These are phyloP conservation scores for Prinsepia uniflora DNA, from an alignment of 306 rosid genomes.

Conservation along the genomic window DNA sequence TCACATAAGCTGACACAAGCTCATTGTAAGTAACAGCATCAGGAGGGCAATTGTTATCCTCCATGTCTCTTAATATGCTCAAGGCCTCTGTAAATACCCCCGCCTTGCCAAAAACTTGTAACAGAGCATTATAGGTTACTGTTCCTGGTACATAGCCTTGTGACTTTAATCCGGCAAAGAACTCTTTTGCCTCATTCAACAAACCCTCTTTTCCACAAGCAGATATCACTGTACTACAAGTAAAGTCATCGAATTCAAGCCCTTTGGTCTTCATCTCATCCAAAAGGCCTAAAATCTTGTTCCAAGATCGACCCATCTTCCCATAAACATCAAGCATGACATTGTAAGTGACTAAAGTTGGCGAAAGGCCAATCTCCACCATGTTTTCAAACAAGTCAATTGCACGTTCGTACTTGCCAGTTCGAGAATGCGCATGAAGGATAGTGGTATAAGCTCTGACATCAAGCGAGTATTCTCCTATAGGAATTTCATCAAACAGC, in stretches of 20 bases:
- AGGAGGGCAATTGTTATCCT: slow-evolving; percentile 61
- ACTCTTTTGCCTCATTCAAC: slow-evolving; percentile 75
- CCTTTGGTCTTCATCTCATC: slow-evolving; percentile 70
- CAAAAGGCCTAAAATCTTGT: slow-evolving; percentile 59
- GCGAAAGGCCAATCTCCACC: slow-evolving; percentile 67
- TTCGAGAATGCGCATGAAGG: slow-evolving; percentile 70
- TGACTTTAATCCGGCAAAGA: slow-evolving; percentile 57
- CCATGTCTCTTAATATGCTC: slow-evolving; percentile 80
- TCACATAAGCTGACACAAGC: slow-evolving; percentile 78
- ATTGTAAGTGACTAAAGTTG: slow-evolving; percentile 87
- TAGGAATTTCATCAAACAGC: slow-evolving; percentile 69
- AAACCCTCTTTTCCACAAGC: slow-evolving; percentile 92
- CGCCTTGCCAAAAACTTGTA: slow-evolving; percentile 88
- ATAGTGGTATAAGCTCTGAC: slow-evolving; percentile 70
- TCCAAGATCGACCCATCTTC: slow-evolving; percentile 95
- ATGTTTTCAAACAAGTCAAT: slow-evolving; percentile 62
- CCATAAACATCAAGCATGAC: slow-evolving; percentile 96
- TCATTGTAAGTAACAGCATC: slow-evolving; percentile 89
- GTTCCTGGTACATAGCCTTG: slow-evolving; percentile 81
- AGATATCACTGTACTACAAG: slow-evolving; percentile 87
- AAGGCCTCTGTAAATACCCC: slow-evolving; percentile 77
- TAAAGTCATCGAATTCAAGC: slow-evolving; percentile 80
- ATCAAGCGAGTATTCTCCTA: slow-evolving; percentile 74
- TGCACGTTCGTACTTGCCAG: slow-evolving; percentile 71
- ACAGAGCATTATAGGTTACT: slow-evolving; percentile 67